Conservation (phyloP, 2,329 filamentous ascomycete genomes). For the Blastomyces parvus region DNA sequence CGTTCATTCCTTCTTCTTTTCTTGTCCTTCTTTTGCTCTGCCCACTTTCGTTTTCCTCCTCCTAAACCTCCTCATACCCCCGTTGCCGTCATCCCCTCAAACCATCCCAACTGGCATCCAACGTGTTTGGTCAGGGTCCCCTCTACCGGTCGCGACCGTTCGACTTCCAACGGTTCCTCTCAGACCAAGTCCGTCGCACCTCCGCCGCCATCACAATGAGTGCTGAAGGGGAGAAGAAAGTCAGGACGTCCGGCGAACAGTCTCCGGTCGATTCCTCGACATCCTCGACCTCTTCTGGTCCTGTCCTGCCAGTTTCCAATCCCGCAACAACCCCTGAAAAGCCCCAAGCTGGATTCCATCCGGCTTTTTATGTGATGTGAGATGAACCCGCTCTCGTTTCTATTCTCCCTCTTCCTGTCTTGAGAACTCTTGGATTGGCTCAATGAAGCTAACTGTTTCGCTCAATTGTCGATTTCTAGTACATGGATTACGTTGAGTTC, state of each 20-base stretch:
- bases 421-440: background rate
- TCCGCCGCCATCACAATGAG: constrained; percentile 44
- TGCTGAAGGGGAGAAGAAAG: constrained; percentile 62
- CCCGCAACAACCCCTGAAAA: constrained; percentile 63
- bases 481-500: constrained; percentile 89
- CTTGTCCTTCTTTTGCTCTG: background rate
- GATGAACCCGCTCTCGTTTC: constrained; percentile 12
- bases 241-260: constrained; percentile 66
- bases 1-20: background rate
- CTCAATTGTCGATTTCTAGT: constrained; percentile 38
- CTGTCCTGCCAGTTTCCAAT: constrained; percentile 70
- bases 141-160: constrained; percentile 38
- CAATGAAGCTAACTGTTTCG: background rate
- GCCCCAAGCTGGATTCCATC: constrained; percentile 58
- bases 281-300: constrained; percentile 18
- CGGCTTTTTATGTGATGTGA: constrained; percentile 73
- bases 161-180: constrained; percentile 40
- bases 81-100: constrained; percentile 11
- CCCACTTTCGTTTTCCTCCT: constrained; percentile 8
- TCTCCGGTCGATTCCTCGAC: constrained; percentile 20
- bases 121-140: constrained; percentile 35
- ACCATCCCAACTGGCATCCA: constrained; percentile 33
- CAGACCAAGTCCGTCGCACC: constrained; percentile 33
- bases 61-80: constrained; percentile 9
- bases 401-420: background rate